phyloP scores from a whole-genome alignment of 148 eudicot species.

The Fagopyrum homotropicum region DNA sequence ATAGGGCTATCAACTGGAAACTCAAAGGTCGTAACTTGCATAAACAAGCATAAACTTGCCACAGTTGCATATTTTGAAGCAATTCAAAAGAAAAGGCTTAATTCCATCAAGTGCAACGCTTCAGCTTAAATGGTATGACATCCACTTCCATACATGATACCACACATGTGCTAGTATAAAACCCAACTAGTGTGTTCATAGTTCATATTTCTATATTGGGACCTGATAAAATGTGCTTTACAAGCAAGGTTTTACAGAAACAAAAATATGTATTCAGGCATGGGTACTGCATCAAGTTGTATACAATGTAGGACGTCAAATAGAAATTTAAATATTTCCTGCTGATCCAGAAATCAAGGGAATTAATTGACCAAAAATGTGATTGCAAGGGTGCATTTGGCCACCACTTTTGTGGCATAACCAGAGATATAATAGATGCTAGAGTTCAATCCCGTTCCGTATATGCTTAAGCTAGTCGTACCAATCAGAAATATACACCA shows the following conservation, averaged over 20 bases:
- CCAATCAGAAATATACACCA: not conserved
- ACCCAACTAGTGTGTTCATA: not conserved
- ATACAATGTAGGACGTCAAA: not conserved
- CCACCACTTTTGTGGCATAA: not conserved
- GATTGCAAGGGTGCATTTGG: not conserved
- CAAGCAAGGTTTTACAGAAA: not conserved
- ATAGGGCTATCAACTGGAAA: not conserved
- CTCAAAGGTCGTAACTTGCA: not conserved
- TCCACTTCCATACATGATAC: not conserved
- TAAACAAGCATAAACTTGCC: not conserved
- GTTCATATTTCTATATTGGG: not conserved
- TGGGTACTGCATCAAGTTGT: not conserved
- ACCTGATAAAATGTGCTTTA: not conserved
- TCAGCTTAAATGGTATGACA: not conserved
- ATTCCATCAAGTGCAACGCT: not conserved
- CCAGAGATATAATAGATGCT: not conserved
- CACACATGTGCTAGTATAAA: not conserved
- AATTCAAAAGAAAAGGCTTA: not conserved
- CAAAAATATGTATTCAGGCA: not conserved
- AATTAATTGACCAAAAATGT: not conserved
- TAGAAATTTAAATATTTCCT: not conserved
- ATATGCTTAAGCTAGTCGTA: not conserved
- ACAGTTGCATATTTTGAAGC: not conserved
- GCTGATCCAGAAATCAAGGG: not conserved
- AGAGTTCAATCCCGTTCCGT: not conserved